Evolutionary conservation across 192 early-diverging fungal species (phyloP).

Genomic region (Fimicolochytrium jonesii): DNA sequence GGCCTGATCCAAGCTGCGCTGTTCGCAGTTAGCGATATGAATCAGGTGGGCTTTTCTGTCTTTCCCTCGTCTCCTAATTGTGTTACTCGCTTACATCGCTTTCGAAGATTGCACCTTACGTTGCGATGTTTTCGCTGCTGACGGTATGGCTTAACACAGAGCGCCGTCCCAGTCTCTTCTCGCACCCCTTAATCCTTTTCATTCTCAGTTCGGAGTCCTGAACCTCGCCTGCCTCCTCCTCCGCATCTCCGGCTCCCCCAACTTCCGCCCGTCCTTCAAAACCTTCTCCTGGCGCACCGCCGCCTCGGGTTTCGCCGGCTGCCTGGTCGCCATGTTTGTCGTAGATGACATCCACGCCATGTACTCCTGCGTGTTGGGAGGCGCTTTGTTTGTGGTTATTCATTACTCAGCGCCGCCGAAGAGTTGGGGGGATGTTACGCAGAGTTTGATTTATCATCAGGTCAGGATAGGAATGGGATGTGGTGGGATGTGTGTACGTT

Average conservation of each 20-base stretch:
- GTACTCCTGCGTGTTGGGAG: conserved; percentile 18
- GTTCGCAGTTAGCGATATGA: conserved; percentile 12
- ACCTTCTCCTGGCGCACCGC: conserved; percentile 21
- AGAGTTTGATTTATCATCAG: conserved; percentile 14
- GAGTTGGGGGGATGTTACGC: conserved; percentile 17
- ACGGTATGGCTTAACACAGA: conserved; percentile 6
- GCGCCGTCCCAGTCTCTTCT: neutral
- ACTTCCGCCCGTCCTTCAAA: conserved; percentile 19
- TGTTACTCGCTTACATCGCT: no score
- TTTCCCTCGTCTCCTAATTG: no score
- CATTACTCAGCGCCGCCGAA: conserved; percentile 22
- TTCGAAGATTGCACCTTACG: conserved; percentile 16
- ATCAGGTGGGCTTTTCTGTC: conserved; percentile 4
- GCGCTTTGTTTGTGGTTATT: neutral
- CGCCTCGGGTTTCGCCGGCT: conserved; percentile 8
- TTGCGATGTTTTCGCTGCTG: conserved; percentile 20
- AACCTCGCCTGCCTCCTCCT: conserved; percentile 19
- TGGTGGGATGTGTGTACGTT: no score
- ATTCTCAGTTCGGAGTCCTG: conserved; percentile 15
- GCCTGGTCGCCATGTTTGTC: conserved; percentile 18
- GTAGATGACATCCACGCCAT: conserved; percentile 17
- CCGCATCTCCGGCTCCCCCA: conserved; percentile 16
- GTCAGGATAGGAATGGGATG: no score
- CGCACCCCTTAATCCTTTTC: neutral
- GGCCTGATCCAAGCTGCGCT: conserved; percentile 7